Percentiles rank a stretch among this genome's conserved stretches.
These are phyloP conservation scores for Camillea tinctor DNA, from an alignment of 2,329 filamentous ascomycete species.

Conservation along the genomic window DNA sequence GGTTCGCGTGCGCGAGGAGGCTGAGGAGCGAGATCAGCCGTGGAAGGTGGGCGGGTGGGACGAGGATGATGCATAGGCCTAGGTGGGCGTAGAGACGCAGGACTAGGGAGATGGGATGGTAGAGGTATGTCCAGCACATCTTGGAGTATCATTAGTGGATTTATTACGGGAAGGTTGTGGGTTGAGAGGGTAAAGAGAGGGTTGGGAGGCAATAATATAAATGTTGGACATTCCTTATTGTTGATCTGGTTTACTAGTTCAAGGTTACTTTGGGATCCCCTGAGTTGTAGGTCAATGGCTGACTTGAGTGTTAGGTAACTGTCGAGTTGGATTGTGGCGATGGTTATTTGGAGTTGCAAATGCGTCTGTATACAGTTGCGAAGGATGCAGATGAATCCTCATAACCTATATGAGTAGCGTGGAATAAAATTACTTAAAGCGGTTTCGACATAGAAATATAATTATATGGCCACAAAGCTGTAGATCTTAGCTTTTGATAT, in stretches of 20 bases:
- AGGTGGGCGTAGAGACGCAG: neutral
- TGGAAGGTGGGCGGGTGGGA: neutral
- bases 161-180: neutral
- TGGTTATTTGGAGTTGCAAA: neutral
- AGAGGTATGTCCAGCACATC: neutral
- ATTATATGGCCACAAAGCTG: neutral
- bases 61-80: neutral
- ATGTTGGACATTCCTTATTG: no score
- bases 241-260: no score
- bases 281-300: neutral
- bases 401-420: neutral
- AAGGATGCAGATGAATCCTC: neutral
- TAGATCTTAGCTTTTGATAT: no score
- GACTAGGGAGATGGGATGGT: neutral
- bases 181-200: neutral
- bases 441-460: neutral
- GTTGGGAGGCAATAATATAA: neutral
- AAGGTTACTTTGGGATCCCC: no score
- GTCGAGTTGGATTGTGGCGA: neutral
- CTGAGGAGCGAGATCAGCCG: neutral
- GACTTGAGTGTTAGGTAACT: neutral
- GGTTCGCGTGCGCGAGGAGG: neutral
- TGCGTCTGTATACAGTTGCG: neutral
- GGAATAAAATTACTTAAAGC: neutral
- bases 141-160: neutral